Conservation (phyloP, 78 protist species). For the Thecamonas trahens region DNA sequence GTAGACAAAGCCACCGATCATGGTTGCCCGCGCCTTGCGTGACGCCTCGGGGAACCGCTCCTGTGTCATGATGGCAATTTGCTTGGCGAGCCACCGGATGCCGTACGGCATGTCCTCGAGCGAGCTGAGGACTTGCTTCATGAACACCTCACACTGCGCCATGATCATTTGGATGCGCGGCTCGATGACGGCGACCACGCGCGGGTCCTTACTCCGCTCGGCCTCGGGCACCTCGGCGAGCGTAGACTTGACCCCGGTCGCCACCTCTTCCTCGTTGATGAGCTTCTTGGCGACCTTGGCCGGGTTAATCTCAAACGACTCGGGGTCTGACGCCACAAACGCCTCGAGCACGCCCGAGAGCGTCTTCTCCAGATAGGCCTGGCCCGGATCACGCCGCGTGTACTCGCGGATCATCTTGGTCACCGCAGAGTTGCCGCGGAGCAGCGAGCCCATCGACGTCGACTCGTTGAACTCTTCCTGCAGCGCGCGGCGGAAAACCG, state of each 20-base stretch:
- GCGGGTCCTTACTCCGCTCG: not conserved
- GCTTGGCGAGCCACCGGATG: slow-evolving; percentile 65
- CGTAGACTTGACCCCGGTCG: not conserved
- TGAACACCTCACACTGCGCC: too few relatives aligned
- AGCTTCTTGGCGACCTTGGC: not conserved
- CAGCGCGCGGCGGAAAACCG: slow-evolving; percentile 29
- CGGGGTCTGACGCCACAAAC: slow-evolving; percentile 58
- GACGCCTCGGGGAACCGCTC: slow-evolving; percentile 32
- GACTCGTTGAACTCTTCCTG: slow-evolving; percentile 44
- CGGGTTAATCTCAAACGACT: slow-evolving; percentile 21
- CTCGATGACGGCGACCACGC: not conserved
- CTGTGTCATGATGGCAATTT: slow-evolving; percentile 39
- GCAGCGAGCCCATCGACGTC: slow-evolving; percentile 16
- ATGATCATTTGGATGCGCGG: too few relatives aligned
- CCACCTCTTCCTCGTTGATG: not conserved
- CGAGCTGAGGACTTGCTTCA: too few relatives aligned
- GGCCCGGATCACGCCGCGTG: slow-evolving; percentile 22
- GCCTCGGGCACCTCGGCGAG: not conserved
- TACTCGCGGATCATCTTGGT: slow-evolving; percentile 73
- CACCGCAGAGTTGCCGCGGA: slow-evolving; percentile 64
- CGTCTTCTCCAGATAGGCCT: slow-evolving; percentile 11
- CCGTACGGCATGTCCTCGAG: slow-evolving; percentile 60
- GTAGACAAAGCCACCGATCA: slow-evolving; percentile 56
- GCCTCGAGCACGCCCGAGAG: not conserved
- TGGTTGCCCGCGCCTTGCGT: slow-evolving; percentile 20